Evolutionary conservation across 2,329 filamentous ascomycete genomes (phyloP).

Genomic region (Cucurbitaria berberidis): DNA sequence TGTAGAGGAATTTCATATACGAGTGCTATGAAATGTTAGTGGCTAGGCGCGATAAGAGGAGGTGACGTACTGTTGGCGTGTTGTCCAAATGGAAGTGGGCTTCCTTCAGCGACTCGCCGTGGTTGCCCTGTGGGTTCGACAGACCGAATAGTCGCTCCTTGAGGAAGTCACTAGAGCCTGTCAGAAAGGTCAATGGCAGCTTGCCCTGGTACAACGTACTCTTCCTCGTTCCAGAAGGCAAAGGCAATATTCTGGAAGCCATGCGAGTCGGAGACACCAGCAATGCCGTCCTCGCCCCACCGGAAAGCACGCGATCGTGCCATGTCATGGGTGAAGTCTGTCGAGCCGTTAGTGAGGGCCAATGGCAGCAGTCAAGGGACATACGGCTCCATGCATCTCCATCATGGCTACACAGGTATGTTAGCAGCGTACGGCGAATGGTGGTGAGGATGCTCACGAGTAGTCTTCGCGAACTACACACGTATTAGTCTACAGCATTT

Average conservation of each 20-base stretch:
- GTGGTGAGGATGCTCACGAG: constrained; percentile 58
- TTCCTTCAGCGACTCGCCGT: constrained; percentile 96
- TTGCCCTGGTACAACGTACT: constrained; percentile 62
- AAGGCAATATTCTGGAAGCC: constrained; percentile 92
- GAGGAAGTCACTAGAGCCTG: constrained; percentile 73
- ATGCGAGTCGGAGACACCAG: constrained; percentile 92
- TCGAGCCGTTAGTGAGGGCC: constrained; percentile 30
- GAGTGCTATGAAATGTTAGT: constrained; percentile 69
- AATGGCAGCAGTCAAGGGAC: constrained; percentile 46
- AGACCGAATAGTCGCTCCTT: constrained; percentile 95
- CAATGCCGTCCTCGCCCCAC: constrained; percentile 97
- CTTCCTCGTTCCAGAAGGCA: constrained; percentile 96
- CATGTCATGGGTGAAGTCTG: constrained; percentile 93
- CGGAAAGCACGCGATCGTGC: constrained; percentile 86
- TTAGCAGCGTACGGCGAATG: constrained; percentile 29
- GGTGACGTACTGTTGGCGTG: constrained; percentile 69
- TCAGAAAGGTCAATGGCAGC: constrained; percentile 49
- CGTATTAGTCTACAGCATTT: constrained; percentile 33
- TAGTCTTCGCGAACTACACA: constrained; percentile 86
- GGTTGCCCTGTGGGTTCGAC: constrained; percentile 95
- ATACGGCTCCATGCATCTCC: constrained; percentile 96
- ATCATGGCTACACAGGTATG: constrained; percentile 62
- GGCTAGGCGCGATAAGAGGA: constrained; percentile 47
- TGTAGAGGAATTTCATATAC: constrained; percentile 99
- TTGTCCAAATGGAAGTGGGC: constrained; percentile 97